Evolutionary conservation across 257 asterid genomes (phyloP), one percentile per base, ranked within the genome.

Genomic region (Misopates orontium): DNA sequence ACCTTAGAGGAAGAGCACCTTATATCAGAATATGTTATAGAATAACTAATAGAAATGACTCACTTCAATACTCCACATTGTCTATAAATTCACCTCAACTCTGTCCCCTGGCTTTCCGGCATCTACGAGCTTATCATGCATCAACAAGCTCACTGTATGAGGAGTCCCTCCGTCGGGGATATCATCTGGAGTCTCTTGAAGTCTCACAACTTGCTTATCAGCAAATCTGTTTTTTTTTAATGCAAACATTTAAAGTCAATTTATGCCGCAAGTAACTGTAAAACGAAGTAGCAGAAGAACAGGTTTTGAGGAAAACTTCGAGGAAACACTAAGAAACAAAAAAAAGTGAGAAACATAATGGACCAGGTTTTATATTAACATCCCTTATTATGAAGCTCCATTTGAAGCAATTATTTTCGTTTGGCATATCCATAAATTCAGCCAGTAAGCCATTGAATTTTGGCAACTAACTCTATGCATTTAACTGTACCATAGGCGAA

Each of bases 81-180:
- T 48, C 58, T 19, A 51, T 28, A 49, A 66, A 52, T 89, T 70
- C 74, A 88, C 99, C 96, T 90, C 99, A 64, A 90, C 96, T 76
- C 98, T 83, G 77, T 90, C 99, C 60, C 99, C 99, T 4, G 99
- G 99, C 82, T 88, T 94, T 74, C 99, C 98, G 56, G 86, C 80
- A 85, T 91, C 99, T 36, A 94, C 98, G 58, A 94, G 72, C 82
- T 84, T 94, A 81, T 94, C 98, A 51, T 94, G 98, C 99, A 94
- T 85, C 84, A 94, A 76, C 84, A 94, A 80, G 81, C 98, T 90
- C 68, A 94, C 99, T 0, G 98, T 94, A 77, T 94, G 98, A 56
- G 99, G 99, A 24, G 99, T 94, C 56, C 99, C 99, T 65, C 99
- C 99, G 62, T 94, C 99, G 0, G 97, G 99, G 62, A 94, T 94